Conservation (phyloP, 768 basidiomycete genomes). For the Ephemerocybe angulata region DNA sequence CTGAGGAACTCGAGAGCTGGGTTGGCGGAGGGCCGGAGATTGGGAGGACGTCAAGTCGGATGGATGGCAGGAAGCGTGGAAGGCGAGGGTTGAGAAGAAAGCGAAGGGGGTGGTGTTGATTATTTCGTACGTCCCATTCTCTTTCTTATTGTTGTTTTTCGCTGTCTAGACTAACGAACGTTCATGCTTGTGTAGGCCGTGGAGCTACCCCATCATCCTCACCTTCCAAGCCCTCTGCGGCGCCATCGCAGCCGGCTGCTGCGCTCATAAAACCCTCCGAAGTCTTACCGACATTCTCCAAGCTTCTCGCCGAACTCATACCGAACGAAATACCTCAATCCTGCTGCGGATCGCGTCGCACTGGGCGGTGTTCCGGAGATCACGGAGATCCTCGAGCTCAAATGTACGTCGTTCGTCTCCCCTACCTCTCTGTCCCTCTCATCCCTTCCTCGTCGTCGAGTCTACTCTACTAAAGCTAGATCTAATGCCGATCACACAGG, state of each 20-base stretch:
- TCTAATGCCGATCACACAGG: too few relatives aligned
- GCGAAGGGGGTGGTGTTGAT: constrained; percentile 63
- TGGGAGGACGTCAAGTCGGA: constrained; percentile 33
- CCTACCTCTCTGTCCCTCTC: background rate
- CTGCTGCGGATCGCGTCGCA: constrained; percentile 48
- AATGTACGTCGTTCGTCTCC: constrained; percentile 29
- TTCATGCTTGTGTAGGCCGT: too few relatives aligned
- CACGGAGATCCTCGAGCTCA: constrained; percentile 46
- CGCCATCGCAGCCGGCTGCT: constrained; percentile 71
- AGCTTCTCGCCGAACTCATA: constrained; percentile 50
- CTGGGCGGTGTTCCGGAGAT: constrained; percentile 59
- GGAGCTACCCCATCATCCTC: constrained; percentile 63
- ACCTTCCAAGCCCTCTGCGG: constrained; percentile 58
- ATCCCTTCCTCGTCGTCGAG: background rate
- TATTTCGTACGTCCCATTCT: constrained; percentile 60
- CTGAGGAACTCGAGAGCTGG: constrained; percentile 58
- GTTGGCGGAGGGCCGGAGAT: constrained; percentile 33
- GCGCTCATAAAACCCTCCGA: constrained; percentile 68
- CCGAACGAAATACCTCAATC: constrained; percentile 50
- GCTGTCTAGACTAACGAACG: background rate
- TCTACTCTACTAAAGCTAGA: too few relatives aligned
- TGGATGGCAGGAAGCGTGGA: constrained; percentile 49
- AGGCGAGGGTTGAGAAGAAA: constrained; percentile 47
- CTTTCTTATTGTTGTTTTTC: background rate
- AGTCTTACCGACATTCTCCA: constrained; percentile 43